These are phyloP conservation scores for Apophysomyces elegans DNA, from an alignment of 371 early-diverging fungal species.

Conservation along the genomic window DNA sequence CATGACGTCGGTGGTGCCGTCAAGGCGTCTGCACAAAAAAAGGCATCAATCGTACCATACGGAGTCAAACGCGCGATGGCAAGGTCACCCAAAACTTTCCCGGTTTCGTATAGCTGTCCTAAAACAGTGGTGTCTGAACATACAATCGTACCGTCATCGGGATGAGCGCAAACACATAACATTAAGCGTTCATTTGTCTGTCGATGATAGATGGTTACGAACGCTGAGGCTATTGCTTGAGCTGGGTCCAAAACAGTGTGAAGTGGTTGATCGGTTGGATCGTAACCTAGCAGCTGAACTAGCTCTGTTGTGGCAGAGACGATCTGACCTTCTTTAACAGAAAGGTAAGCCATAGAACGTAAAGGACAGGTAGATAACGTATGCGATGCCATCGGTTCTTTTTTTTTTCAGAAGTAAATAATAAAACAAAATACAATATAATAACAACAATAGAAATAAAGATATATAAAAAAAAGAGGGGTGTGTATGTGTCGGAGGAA, in stretches of 20 bases:
- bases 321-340: background rate
- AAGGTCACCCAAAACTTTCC: background rate
- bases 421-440: background rate
- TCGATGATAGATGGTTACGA: constrained; percentile 1
- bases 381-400: background rate
- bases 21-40: constrained; percentile 5
- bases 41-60: constrained; percentile 21
- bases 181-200: background rate
- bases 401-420: background rate
- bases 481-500: constrained; percentile 9
- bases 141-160: constrained; percentile 1
- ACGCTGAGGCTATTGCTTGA: background rate
- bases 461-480: background rate
- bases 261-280: constrained; percentile 4
- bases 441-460: too few relatives aligned
- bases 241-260: constrained; percentile 3
- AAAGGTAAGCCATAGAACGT: background rate
- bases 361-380: constrained; percentile 7
- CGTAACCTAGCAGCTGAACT: background rate
- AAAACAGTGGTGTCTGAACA: constrained; percentile 3
- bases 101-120: constrained; percentile 1
- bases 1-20: constrained; percentile 11
- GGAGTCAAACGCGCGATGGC: constrained; percentile 18
- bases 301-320: background rate
- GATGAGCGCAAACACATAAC: constrained; percentile 6